phyloP scores from a whole-genome alignment of 768 basidiomycete species.

The Boletus rubroflammeus region DNA sequence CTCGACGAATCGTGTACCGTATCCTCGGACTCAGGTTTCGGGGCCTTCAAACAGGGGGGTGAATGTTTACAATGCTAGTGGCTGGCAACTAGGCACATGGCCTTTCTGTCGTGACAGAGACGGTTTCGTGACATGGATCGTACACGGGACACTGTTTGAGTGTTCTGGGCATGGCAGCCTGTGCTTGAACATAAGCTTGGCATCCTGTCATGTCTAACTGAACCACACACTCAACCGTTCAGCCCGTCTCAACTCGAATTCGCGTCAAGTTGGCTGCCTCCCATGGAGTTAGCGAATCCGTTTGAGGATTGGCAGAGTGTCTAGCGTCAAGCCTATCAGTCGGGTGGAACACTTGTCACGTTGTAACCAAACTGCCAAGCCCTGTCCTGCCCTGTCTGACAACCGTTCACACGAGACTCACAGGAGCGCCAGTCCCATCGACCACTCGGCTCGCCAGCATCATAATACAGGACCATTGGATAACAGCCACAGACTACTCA shows the following conservation, averaged over 20 bases:
- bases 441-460: neutral
- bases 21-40: neutral
- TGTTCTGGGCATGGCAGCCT: neutral
- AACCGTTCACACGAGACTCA: neutral
- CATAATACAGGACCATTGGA: neutral
- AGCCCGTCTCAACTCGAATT: neutral
- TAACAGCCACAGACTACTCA: neutral
- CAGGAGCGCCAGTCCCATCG: neutral
- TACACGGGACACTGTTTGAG: neutral
- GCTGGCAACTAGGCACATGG: neutral
- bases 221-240: no score
- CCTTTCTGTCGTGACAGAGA: neutral
- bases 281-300: neutral
- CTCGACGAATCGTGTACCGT: neutral
- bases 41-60: neutral
- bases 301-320: neutral
- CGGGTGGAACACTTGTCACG: neutral
- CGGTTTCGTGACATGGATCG: neutral
- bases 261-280: neutral
- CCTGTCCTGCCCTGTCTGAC: neutral
- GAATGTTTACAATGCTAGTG: neutral
- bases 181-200: neutral
- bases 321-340: neutral
- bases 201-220: neutral
- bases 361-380: neutral